Percentiles rank a stretch among this genome's conserved stretches.
These are phyloP conservation scores for Penicillium tannophilum DNA, from an alignment of 495 filamentous ascomycete species.

Conservation along the genomic window DNA sequence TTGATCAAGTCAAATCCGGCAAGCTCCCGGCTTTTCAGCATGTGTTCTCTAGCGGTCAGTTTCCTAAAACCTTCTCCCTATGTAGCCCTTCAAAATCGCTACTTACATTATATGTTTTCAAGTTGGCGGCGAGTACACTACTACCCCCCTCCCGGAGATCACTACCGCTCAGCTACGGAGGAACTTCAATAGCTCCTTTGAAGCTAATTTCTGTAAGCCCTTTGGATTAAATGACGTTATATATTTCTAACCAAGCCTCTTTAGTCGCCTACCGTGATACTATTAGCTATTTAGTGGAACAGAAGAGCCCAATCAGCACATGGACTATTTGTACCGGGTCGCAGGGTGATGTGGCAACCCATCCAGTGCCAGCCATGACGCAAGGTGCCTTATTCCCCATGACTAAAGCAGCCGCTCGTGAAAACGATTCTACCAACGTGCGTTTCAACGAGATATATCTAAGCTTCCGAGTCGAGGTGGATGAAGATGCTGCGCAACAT, in stretches of 20 bases:
- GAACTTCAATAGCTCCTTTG: conserved; percentile 35
- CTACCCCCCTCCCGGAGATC: conserved; percentile 28
- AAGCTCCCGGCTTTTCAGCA: conserved; percentile 45
- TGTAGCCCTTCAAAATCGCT: too few species aligned
- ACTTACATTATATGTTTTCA: conserved; percentile 1
- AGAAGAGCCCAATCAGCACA: conserved; percentile 32
- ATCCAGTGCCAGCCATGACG: conserved; percentile 31
- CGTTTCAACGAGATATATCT: conserved; percentile 46
- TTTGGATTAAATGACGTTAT: neutral
- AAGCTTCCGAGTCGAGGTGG: conserved; percentile 35
- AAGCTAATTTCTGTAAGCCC: conserved; percentile 43
- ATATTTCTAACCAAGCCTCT: conserved; percentile 2
- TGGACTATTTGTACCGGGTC: conserved; percentile 45
- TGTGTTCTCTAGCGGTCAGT: conserved; percentile 38
- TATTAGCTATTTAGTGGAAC: conserved; percentile 39
- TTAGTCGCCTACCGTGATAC: conserved; percentile 43
- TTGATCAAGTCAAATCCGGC: conserved; percentile 38
- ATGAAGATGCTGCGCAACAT: conserved; percentile 25
- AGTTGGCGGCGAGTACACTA: conserved; percentile 35
- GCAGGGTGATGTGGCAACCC: conserved; percentile 32
- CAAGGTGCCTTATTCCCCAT: conserved; percentile 43
- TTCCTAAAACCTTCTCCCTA: neutral
- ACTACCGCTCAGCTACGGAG: conserved; percentile 28
- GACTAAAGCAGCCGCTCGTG: conserved; percentile 32
- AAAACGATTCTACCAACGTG: conserved; percentile 38